Conservation (phyloP, 148 eudicot genomes). For the Simmondsia chinensis region DNA sequence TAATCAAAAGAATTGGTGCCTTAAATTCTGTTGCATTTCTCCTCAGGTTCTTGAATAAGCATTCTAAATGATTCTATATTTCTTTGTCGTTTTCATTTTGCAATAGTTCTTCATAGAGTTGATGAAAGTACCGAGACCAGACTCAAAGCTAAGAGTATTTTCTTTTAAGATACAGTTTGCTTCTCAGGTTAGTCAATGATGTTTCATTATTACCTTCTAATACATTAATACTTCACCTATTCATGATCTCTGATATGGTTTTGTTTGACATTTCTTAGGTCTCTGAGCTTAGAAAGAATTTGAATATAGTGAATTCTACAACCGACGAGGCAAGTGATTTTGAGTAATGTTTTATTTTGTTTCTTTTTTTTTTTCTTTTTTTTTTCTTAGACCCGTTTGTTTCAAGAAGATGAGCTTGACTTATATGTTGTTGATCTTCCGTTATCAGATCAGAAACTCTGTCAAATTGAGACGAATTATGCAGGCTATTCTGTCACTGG, state of each 20-base stretch:
- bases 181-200: constrained; percentile 45
- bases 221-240: not conserved
- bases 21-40: too few species aligned
- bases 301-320: constrained; percentile 50
- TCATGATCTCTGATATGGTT: constrained; percentile 1
- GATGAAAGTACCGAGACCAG: constrained; percentile 82
- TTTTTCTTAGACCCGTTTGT: too few species aligned
- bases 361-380: too few species aligned
- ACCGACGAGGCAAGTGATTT: constrained; percentile 64
- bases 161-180: constrained; percentile 82
- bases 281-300: constrained; percentile 63
- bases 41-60: too few species aligned
- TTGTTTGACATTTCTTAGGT: constrained; percentile 34
- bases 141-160: constrained; percentile 80
- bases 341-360: not conserved
- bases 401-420: too few species aligned
- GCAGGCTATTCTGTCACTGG: constrained; percentile 87
- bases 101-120: constrained; percentile 78
- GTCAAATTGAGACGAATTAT: constrained; percentile 63
- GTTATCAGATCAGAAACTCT: constrained; percentile 70
- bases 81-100: not conserved
- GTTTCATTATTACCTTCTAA: not conserved
- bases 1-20: too few species aligned
- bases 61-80: too few species aligned
- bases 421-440: too few species aligned